These are phyloP conservation scores for Ophiostoma montium DNA, from an alignment of 2,329 filamentous ascomycete genomes.

Conservation along the genomic window DNA sequence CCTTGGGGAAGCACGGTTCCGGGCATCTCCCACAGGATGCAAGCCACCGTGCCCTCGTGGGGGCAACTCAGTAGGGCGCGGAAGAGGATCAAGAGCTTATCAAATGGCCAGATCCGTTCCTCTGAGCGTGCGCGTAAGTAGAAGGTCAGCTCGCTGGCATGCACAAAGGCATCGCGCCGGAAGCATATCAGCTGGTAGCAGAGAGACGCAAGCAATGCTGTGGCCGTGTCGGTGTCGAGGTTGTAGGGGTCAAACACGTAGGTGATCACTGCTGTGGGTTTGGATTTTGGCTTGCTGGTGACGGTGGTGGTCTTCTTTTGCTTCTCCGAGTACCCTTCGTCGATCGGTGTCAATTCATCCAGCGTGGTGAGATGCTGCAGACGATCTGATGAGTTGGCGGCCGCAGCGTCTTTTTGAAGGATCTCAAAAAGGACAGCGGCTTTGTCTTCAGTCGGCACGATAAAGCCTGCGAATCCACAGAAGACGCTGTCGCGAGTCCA, in stretches of 20 bases:
- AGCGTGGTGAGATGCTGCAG: background rate
- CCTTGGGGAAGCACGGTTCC: background rate
- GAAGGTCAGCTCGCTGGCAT: background rate
- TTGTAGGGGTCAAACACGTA: background rate
- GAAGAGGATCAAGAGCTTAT: background rate
- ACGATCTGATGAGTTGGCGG: background rate
- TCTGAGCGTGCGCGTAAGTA: background rate
- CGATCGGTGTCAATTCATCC: background rate
- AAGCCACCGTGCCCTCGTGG: background rate
- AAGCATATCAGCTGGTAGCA: background rate
- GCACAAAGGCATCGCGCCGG: background rate
- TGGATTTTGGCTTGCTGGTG: background rate
- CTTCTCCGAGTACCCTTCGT: background rate
- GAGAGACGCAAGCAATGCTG: background rate
- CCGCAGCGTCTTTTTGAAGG: background rate
- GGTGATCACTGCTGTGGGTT: background rate
- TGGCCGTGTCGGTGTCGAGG: background rate
- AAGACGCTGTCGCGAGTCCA: background rate
- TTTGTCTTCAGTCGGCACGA: background rate
- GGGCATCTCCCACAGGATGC: background rate
- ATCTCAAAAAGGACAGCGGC: background rate
- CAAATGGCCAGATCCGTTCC: background rate
- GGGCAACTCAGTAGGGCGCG: background rate
- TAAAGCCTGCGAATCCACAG: background rate
- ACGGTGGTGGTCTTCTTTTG: no score